Evolutionary conservation across 2,329 filamentous ascomycete genomes (phyloP), one percentile per base, ranked within the genome.

Genomic region (Gyromitra esculenta): DNA sequence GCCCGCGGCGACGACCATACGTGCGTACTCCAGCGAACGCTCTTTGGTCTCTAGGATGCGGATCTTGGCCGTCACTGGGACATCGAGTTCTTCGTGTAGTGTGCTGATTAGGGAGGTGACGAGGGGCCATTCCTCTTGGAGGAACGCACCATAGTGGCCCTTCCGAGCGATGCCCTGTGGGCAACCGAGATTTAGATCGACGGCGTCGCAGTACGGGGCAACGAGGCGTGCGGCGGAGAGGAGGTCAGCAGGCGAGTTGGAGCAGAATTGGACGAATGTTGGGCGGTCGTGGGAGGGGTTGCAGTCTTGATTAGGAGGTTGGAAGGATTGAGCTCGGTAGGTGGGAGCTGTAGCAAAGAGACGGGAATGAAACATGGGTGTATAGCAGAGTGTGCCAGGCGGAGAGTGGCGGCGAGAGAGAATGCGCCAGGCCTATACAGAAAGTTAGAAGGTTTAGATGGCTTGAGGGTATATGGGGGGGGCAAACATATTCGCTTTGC

Each of bases 61-160:
- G 81, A 99, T 97, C 85, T 99, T 99, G 35, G 95, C 96, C 1
- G 96, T 98, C 13, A 99, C 90, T 0, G 96, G 96, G 0, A 99
- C 86, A 1, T 91, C 85, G 1, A 99, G 87, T 72, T 93, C 88
- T 52, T 88, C 87, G 82, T 97, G 92, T 59, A 98, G 85, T n/a
- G 86, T 93, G 81, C 91, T 91, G 81, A 99, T 93, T 82, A 99
- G 86, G n/a, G 87, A 87, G 82, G 91, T 91, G 73, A 99, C 92
- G 71, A 97, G 85, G 25, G 90, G 89, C 86, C 93, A 94, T 81
- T 98, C 92, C 83, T 99, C 96, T 84, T 99, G 96, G 80, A 99
- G 84, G 82, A 98, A 99, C 0, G 95, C 91, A 25, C 96, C 96
- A 82, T 99, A 99, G 82, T 92, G 91, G 7, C 96, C 96, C 82